Evolutionary conservation across 257 asterid genomes (phyloP).

Genomic region (Phtheirospermum japonicum): DNA sequence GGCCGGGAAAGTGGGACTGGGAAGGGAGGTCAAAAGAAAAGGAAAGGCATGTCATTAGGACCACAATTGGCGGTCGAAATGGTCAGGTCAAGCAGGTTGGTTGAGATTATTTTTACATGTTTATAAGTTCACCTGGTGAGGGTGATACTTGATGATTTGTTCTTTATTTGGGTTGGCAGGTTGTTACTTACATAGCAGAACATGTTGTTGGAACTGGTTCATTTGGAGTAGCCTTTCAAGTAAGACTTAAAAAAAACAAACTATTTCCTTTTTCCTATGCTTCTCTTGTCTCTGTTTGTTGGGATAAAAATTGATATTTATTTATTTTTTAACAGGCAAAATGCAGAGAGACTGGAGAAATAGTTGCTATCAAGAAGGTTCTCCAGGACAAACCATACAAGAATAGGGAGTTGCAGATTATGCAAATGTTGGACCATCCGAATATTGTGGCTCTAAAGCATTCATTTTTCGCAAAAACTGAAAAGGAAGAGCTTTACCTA

Average conservation of each 20-base stretch:
- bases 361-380: conserved; percentile 93
- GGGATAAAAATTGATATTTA: conserved; percentile 13
- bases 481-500: conserved; percentile 87
- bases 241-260: conserved; percentile 38
- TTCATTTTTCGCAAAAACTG: conserved; percentile 80
- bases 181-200: conserved; percentile 84
- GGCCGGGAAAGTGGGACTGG: too few species aligned
- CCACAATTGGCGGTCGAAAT: conserved; percentile 84
- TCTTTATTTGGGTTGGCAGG: conserved; percentile 49
- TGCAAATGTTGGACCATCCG: conserved; percentile 98
- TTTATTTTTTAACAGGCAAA: conserved; percentile 58
- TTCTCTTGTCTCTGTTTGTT: conserved; percentile 16
- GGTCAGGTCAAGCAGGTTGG: conserved; percentile 94
- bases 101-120: conserved; percentile 26
- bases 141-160: conserved; percentile 23
- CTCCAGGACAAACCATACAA: conserved; percentile 96
- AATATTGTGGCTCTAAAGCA: conserved; percentile 86
- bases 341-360: conserved; percentile 93
- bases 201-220: conserved; percentile 98
- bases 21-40: too few species aligned
- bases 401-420: conserved; percentile 90
- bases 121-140: conserved; percentile 27
- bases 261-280: not conserved
- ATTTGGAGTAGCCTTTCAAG: conserved; percentile 92
- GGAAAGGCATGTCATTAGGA: conserved; percentile 83